Conservation (phyloP, 306 rosid species). For the Betula pendula region DNA sequence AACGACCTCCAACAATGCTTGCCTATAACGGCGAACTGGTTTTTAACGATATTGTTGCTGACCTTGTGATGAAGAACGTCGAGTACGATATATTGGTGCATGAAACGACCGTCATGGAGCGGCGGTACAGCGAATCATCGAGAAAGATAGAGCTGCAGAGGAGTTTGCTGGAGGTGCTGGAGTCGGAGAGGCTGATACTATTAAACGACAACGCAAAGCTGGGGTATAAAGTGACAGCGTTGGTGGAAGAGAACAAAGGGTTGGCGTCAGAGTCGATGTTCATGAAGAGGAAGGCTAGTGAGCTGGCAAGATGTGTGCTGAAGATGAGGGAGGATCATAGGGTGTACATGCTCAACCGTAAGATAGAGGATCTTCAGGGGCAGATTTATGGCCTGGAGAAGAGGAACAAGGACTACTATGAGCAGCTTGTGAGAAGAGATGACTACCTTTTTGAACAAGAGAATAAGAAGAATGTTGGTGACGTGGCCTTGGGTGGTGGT, state of each 20-base stretch:
- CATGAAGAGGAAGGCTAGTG: slow-evolving; percentile 70
- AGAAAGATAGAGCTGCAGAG: slow-evolving; percentile 77
- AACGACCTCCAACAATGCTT: slow-evolving; percentile 30
- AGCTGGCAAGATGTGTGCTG: slow-evolving; percentile 75
- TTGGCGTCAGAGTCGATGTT: slow-evolving; percentile 65
- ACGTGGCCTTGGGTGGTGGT: slow-evolving; percentile 48
- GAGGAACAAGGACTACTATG: slow-evolving; percentile 79
- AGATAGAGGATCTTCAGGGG: slow-evolving; percentile 82
- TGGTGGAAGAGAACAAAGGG: slow-evolving; percentile 79
- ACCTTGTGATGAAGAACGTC: slow-evolving; percentile 77
- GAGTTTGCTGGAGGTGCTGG: slow-evolving; percentile 89
- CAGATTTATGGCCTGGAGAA: slow-evolving; percentile 86
- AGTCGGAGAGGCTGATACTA: slow-evolving; percentile 82
- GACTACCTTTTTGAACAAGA: slow-evolving; percentile 19
- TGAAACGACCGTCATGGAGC: slow-evolving; percentile 59
- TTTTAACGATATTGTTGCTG: slow-evolving; percentile 50
- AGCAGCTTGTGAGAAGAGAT: slow-evolving; percentile 54
- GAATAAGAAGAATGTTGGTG: slow-evolving; percentile 34
- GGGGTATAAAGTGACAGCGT: slow-evolving; percentile 52
- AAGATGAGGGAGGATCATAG: slow-evolving; percentile 83
- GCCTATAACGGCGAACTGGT: slow-evolving; percentile 7
- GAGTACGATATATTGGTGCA: slow-evolving; percentile 55
- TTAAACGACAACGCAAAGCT: slow-evolving; percentile 79
- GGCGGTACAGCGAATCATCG: slow-evolving; percentile 52
- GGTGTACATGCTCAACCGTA: slow-evolving; percentile 67